These are phyloP conservation scores for Ophiostoma quercus DNA, from an alignment of 2,329 filamentous ascomycete species.

Conservation along the genomic window DNA sequence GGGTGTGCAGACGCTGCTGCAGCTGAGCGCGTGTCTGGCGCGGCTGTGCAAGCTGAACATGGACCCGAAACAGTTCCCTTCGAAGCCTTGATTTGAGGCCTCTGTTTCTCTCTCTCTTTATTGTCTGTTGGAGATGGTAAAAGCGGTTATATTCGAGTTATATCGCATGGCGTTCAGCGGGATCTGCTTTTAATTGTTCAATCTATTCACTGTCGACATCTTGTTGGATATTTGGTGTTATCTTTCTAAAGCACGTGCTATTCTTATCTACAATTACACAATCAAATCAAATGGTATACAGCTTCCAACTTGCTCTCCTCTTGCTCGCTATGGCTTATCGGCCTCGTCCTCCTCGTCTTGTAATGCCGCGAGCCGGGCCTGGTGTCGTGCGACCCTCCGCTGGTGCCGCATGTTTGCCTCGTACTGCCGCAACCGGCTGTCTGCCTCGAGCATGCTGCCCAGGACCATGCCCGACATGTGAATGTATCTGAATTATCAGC, in stretches of 20 bases:
- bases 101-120: neutral
- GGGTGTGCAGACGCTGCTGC: constrained; percentile 88
- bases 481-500: constrained; percentile 54
- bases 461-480: constrained; percentile 85
- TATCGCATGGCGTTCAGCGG: constrained; percentile 9
- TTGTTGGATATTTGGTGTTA: neutral
- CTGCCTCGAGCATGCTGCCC: constrained; percentile 71
- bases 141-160: neutral
- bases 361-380: constrained; percentile 39
- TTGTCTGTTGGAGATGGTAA: neutral
- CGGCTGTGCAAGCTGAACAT: constrained; percentile 94
- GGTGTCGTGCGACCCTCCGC: constrained; percentile 57
- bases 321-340: neutral
- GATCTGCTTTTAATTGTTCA: neutral
- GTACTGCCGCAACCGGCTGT: constrained; percentile 60
- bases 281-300: constrained; percentile 1
- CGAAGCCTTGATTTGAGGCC: constrained; percentile 18
- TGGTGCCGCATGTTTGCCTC: constrained; percentile 61
- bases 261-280: neutral
- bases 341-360: constrained; percentile 25
- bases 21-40: constrained; percentile 87
- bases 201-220: neutral
- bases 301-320: neutral
- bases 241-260: neutral
- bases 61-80: constrained; percentile 75